phyloP scores from a whole-genome alignment of 352 stramenopile genomes.

The Phytophthora vignae region DNA sequence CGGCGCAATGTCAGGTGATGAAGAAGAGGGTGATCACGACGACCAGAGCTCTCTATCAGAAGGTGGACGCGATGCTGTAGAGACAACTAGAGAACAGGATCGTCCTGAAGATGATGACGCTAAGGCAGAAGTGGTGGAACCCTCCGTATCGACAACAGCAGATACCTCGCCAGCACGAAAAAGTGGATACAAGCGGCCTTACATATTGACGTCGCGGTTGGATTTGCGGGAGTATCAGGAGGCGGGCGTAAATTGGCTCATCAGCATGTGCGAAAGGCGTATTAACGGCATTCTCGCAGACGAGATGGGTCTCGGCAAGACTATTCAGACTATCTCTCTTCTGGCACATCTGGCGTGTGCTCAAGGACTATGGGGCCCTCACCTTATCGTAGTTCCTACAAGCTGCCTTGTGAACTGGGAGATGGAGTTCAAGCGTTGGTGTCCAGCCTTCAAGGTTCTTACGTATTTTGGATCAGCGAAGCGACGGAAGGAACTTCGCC shows the following conservation, averaged over 20 bases:
- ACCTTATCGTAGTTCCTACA: constrained; percentile 98
- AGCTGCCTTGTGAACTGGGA: constrained; percentile 99
- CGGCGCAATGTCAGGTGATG: constrained; percentile 23
- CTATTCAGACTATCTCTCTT: constrained; percentile 99
- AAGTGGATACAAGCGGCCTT: constrained; percentile 67
- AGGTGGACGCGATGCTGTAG: constrained; percentile 10
- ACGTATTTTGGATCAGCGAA: constrained; percentile 99
- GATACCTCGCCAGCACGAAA: constrained; percentile 15
- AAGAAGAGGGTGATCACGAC: constrained; percentile 5
- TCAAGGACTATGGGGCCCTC: constrained; percentile 96
- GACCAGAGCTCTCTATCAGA: neutral
- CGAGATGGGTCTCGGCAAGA: constrained; percentile 97
- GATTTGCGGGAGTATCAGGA: constrained; percentile 83
- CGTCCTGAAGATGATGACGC: constrained; percentile 2
- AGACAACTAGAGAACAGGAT: constrained; percentile 10
- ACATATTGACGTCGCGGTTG: constrained; percentile 71
- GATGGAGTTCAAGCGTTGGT: constrained; percentile 99
- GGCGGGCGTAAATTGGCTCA: constrained; percentile 97
- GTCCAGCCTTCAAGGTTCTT: constrained; percentile 96
- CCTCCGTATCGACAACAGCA: constrained; percentile 5
- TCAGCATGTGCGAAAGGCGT: constrained; percentile 96
- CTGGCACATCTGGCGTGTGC: constrained; percentile 94
- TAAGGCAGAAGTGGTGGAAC: constrained; percentile 9
- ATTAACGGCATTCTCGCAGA: constrained; percentile 99
- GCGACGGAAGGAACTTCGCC: constrained; percentile 88